phyloP scores from a whole-genome alignment of 2,329 filamentous ascomycete species.

The Ilyonectria robusta region DNA sequence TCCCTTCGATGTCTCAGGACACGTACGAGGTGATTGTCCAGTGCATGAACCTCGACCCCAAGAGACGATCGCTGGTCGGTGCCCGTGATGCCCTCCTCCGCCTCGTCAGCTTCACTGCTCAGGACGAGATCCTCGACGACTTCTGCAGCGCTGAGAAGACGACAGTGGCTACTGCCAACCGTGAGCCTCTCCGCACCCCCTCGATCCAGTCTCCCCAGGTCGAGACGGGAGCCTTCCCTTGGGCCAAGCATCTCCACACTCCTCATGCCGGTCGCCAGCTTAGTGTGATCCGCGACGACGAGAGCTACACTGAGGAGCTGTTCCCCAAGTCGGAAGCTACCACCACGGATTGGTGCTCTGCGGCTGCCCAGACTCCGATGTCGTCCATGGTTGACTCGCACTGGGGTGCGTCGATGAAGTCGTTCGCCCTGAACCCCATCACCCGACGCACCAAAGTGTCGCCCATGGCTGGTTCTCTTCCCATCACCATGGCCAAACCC shows the following conservation, averaged over 20 bases:
- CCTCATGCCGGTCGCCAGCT: constrained; percentile 85
- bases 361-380: constrained; percentile 81
- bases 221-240: constrained; percentile 89
- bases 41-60: constrained; percentile 92
- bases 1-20: constrained; percentile 98
- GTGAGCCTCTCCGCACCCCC: constrained; percentile 94
- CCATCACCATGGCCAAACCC: constrained; percentile 85
- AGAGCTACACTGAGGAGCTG: constrained; percentile 86
- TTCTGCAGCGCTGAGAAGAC: constrained; percentile 89
- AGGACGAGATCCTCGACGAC: constrained; percentile 92
- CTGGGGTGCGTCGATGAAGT: constrained; percentile 85
- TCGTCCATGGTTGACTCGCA: constrained; percentile 89
- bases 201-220: constrained; percentile 91
- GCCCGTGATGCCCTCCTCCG: constrained; percentile 84
- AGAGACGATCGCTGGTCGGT: constrained; percentile 85
- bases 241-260: constrained; percentile 90
- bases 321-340: constrained; percentile 84
- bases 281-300: constrained; percentile 86
- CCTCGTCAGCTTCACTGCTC: constrained; percentile 91
- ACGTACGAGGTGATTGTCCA: constrained; percentile 94
- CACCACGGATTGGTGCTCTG: constrained; percentile 83
- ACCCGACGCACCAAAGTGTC: constrained; percentile 61
- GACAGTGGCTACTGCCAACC: constrained; percentile 86
- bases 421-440: constrained; percentile 70
- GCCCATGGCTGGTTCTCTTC: constrained; percentile 77